Evolutionary conservation across 2,329 filamentous ascomycete species (phyloP).

Genomic region (Botrytis porri): DNA sequence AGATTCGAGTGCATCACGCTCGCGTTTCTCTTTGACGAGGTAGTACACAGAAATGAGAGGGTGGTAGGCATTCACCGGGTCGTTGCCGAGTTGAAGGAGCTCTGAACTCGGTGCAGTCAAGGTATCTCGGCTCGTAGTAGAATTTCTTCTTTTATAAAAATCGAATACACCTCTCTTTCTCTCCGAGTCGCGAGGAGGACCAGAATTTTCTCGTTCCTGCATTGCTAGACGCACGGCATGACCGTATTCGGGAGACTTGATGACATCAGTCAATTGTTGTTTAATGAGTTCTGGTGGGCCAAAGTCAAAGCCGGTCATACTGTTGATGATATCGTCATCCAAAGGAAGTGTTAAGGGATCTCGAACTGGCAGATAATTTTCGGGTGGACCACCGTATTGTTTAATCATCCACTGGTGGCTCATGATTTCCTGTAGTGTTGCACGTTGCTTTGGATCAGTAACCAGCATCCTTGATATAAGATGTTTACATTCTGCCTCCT

Average conservation of each 20-base stretch:
- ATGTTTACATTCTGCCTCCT: conserved; percentile 75
- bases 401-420: conserved; percentile 95
- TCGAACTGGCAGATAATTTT: conserved; percentile 80
- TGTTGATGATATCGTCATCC: conserved; percentile 77
- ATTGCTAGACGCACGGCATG: conserved; percentile 70
- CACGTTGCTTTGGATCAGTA: conserved; percentile 84
- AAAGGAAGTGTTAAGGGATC: conserved; percentile 84
- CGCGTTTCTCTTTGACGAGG: conserved; percentile 90
- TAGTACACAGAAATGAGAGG: conserved; percentile 94
- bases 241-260: conserved; percentile 93
- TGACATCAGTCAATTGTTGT: conserved; percentile 75
- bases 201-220: conserved; percentile 61
- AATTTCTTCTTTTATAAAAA: conserved; percentile 94
- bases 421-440: conserved; percentile 88
- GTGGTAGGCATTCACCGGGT: conserved; percentile 90
- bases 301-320: conserved; percentile 98
- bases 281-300: conserved; percentile 81
- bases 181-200: conserved; percentile 58
- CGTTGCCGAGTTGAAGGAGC: conserved; percentile 74
- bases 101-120: conserved; percentile 81
- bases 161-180: conserved; percentile 85
- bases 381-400: conserved; percentile 79
- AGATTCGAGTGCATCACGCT: conserved; percentile 62
- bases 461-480: conserved; percentile 94
- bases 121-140: conserved; percentile 83